Evolutionary conservation across 108 stramenopile species (phyloP), one percentile per base, ranked within the genome.

Genomic region (Cyclotella cryptica): DNA sequence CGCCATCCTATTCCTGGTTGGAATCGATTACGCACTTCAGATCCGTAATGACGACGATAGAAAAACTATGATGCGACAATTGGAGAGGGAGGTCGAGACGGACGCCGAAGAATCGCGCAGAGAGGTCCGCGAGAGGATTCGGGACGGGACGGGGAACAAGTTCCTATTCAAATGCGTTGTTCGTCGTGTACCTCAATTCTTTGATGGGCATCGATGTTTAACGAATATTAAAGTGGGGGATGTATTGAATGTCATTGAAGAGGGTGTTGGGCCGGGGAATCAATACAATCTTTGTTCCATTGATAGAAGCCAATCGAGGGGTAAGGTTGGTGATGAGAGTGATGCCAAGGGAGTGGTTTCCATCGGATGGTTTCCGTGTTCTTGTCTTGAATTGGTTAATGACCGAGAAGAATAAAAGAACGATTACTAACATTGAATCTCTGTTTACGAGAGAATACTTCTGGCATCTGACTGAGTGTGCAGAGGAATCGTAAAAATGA

Each of bases 301-400:
- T 51, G 49, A 65, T 26, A 35, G 74, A 21, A 51, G n/a, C 29
- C 39, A 12, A 27, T 11, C 10, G 22, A 41, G 47, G 15, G 44
- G 28, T 41, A 18, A 24, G 10, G 52, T 30, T 22, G 60, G 41
- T 19, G 68, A 74, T 12, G 61, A 40, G 29, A 61, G 61, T 59
- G 66, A 69, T 22, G 65, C 42, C 15, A 66, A 55, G 30, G 45
- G 53, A 19, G 41, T 44, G 17, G 63, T 77, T 42, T 85, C 87
- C 1, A 69, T 90, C 14, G 93, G 93, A 29, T 94, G 93, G 93
- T 92, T 88, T 72, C 93, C 93, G 6, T 86, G 81, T 42, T 64
- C 72, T 35, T 94, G 83, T 66, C 67, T 94, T 53, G 86, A 92
- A 58, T 66, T 61, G 46, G 43, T 84, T 18, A 51, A 69, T 10